Conservation (phyloP, 768 basidiomycete genomes). For the Sistotremastrum suecicum region DNA sequence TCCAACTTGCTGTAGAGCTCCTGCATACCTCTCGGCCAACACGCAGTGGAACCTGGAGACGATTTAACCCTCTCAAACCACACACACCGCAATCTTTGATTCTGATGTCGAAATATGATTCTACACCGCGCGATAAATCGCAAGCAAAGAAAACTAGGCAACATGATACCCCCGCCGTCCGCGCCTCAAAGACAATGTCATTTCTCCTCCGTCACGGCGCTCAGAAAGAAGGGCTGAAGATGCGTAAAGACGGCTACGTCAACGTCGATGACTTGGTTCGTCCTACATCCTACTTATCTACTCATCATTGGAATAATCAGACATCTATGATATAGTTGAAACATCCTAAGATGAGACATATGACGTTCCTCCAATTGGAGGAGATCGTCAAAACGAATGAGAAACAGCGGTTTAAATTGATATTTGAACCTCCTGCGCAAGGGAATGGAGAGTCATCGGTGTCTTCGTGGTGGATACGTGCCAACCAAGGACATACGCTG, state of each 20-base stretch:
- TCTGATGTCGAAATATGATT: no score
- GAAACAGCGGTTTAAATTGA: conserved; percentile 51
- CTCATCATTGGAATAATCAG: neutral
- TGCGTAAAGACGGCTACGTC: conserved; percentile 80
- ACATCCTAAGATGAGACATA: conserved; percentile 47
- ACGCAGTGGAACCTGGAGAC: no score
- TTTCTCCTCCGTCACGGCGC: conserved; percentile 91
- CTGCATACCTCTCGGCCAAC: no score
- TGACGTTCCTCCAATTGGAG: conserved; percentile 41
- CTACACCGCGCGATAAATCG: no score
- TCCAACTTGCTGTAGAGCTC: no score
- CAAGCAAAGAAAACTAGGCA: neutral
- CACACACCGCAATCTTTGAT: no score
- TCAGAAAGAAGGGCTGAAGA: conserved; percentile 51
- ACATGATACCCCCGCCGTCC: conserved; percentile 48
- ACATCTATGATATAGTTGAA: conserved; percentile 33
- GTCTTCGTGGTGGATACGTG: conserved; percentile 70
- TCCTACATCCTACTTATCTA: conserved; percentile 17
- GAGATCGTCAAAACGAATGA: conserved; percentile 52
- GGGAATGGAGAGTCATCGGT: conserved; percentile 10
- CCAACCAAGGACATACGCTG: conserved; percentile 84
- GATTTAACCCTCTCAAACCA: no score
- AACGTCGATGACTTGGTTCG: conserved; percentile 65
- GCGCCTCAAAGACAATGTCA: conserved; percentile 74
- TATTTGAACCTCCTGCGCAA: conserved; percentile 31